Evolutionary conservation across 192 early-diverging fungal species (phyloP).

Genomic region (Entomortierella chlamydospora): DNA sequence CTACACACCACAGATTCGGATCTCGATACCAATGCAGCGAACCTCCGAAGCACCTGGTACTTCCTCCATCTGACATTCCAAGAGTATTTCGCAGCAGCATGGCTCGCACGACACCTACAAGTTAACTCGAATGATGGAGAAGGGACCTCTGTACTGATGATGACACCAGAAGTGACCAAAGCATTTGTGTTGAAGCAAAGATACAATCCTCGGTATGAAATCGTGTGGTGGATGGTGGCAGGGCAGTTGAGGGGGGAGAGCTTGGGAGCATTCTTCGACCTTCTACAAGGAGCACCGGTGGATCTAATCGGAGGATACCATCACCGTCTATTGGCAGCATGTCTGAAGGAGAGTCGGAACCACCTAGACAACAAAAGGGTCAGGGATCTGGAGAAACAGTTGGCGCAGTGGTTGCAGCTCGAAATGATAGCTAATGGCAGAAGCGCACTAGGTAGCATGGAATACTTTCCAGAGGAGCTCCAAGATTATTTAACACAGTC

Average conservation of each 20-base stretch:
- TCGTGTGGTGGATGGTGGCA: slow-evolving; percentile 44
- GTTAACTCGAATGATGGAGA: background rate
- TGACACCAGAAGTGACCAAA: slow-evolving; percentile 1
- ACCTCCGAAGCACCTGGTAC: slow-evolving; percentile 13
- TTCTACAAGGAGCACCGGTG: slow-evolving; percentile 17
- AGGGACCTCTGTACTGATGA: no score
- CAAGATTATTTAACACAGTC: no score
- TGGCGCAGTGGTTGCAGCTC: no score
- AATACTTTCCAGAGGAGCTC: no score
- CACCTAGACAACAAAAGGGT: background rate
- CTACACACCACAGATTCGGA: slow-evolving; percentile 19
- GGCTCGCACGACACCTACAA: slow-evolving; percentile 12
- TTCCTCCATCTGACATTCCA: slow-evolving; percentile 34
- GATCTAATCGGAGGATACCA: slow-evolving; percentile 28
- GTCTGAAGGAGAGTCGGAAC: slow-evolving; percentile 16
- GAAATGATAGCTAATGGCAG: no score
- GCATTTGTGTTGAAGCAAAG: slow-evolving; percentile 12
- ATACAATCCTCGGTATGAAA: slow-evolving; percentile 29
- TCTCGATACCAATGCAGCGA: background rate
- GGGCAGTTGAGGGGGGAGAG: slow-evolving; percentile 9
- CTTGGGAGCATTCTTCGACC: slow-evolving; percentile 8
- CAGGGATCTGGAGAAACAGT: background rate
- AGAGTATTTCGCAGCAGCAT: slow-evolving; percentile 37
- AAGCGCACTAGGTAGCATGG: no score
- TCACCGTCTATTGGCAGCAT: slow-evolving; percentile 19